Percentiles rank a stretch among this genome's conserved stretches.
phyloP scores from a whole-genome alignment of 2,329 filamentous ascomycete genomes.

The Metarhizium album region DNA sequence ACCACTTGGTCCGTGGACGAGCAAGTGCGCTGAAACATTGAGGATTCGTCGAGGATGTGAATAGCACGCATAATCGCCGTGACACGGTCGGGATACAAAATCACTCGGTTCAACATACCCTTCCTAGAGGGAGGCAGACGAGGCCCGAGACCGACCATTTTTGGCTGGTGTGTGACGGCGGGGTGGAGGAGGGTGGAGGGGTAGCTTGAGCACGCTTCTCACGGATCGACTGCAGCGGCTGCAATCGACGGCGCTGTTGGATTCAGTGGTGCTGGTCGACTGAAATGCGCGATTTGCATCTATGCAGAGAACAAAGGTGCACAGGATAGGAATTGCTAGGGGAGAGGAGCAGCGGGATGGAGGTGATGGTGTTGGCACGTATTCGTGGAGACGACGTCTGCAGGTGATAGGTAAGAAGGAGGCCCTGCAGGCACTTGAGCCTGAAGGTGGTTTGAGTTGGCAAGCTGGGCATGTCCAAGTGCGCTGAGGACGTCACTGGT shows the following conservation, averaged over 20 bases:
- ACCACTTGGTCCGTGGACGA: not conserved
- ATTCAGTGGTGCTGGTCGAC: not conserved
- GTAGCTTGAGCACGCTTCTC: constrained; percentile 13
- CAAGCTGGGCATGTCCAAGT: too few relatives aligned
- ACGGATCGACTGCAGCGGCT: constrained; percentile 5
- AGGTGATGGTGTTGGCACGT: not conserved
- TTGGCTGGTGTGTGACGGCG: constrained; percentile 21
- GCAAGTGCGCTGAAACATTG: not conserved
- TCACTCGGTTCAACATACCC: constrained; percentile 43
- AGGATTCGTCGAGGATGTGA: not conserved
- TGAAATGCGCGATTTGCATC: not conserved
- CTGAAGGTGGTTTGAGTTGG: too few relatives aligned
- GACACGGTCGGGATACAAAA: not conserved
- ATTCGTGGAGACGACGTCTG: not conserved
- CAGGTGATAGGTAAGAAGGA: too few relatives aligned
- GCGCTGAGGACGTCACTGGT: too few relatives aligned
- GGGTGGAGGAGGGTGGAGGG: constrained; percentile 26
- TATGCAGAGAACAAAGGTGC: not conserved
- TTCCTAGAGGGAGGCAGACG: constrained; percentile 45
- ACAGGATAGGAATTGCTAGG: not conserved
- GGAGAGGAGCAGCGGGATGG: not conserved
- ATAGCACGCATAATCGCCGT: not conserved
- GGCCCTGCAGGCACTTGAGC: too few relatives aligned
- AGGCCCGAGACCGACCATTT: constrained; percentile 41
- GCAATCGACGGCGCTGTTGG: not conserved